A percentile compares a stretch with the other conserved stretches of the same genome.
phyloP scores from a whole-genome alignment of 768 basidiomycete genomes.

The Boletus rex-veris region DNA sequence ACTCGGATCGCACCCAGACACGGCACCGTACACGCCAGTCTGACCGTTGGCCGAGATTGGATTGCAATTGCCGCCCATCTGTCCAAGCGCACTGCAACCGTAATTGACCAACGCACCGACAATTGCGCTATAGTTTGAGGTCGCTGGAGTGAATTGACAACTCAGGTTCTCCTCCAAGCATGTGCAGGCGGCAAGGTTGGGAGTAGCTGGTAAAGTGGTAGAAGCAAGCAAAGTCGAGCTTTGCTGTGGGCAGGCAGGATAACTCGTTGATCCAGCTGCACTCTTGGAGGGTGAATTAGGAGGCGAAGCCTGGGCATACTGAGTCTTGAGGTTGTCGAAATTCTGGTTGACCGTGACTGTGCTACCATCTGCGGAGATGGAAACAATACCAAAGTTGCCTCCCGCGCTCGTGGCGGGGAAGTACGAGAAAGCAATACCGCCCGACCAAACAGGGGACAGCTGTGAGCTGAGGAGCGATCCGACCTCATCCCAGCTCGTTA shows the following conservation, averaged over 20 bases:
- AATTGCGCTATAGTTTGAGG: constrained; percentile 55
- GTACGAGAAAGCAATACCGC: constrained; percentile 86
- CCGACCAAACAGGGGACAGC: constrained; percentile 81
- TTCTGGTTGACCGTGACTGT: constrained; percentile 69
- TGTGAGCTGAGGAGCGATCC: constrained; percentile 64
- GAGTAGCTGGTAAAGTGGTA: constrained; percentile 75
- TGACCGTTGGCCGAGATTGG: constrained; percentile 71
- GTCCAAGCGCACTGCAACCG: constrained; percentile 65
- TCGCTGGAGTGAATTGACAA: constrained; percentile 69
- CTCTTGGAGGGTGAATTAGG: constrained; percentile 63
- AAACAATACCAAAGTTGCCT: constrained; percentile 85
- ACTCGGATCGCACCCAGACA: constrained; percentile 82
- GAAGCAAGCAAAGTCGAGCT: constrained; percentile 63
- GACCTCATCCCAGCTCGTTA: constrained; percentile 74
- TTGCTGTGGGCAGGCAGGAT: constrained; percentile 59
- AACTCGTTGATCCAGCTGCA: constrained; percentile 47
- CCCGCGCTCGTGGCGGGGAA: constrained; percentile 74
- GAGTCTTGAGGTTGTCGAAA: constrained; percentile 58
- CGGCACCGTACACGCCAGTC: constrained; percentile 70
- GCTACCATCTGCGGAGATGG: constrained; percentile 57
- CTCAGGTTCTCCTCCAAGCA: constrained; percentile 67
- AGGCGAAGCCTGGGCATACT: constrained; percentile 55
- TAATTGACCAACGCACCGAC: constrained; percentile 61
- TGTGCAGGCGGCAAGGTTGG: constrained; percentile 73
- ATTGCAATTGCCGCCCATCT: constrained; percentile 56